phyloP scores from a whole-genome alignment of 1,139 yeast species.

The Candida mesenterica region DNA sequence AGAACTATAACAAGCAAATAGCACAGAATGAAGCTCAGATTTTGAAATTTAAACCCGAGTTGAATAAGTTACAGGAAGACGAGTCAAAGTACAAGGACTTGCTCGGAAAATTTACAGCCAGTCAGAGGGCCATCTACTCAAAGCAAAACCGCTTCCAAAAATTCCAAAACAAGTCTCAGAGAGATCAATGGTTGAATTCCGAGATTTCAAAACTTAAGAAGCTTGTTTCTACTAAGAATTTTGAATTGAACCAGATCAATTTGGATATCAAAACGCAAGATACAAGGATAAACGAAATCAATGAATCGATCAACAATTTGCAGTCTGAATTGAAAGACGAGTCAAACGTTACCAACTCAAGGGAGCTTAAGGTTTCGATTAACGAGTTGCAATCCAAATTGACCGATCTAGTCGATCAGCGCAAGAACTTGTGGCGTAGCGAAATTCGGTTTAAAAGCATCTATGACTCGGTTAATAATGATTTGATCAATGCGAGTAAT shows the following conservation, averaged over 20 bases:
- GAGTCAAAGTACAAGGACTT: constrained; percentile 43
- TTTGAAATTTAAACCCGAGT: constrained; percentile 37
- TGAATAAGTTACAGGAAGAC: constrained; percentile 34
- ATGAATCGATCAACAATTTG: constrained; percentile 42
- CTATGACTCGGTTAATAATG: constrained; percentile 53
- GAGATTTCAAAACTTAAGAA: constrained; percentile 26
- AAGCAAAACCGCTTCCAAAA: constrained; percentile 72
- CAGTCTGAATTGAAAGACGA: constrained; percentile 27
- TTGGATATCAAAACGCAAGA: constrained; percentile 20
- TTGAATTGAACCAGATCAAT: constrained; percentile 22
- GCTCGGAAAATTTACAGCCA: constrained; percentile 46
- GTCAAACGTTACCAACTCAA: constrained; percentile 18
- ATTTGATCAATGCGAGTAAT: constrained; percentile 57
- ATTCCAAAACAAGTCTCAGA: constrained; percentile 53
- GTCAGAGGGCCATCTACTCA: constrained; percentile 63
- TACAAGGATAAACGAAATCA: constrained; percentile 19
- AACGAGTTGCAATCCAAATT: constrained; percentile 38
- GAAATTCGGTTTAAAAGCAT: constrained; percentile 63
- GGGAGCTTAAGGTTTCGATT: constrained; percentile 34
- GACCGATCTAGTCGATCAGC: constrained; percentile 55
- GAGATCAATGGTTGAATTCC: constrained; percentile 67
- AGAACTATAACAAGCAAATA: constrained; percentile 21
- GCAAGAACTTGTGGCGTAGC: constrained; percentile 78
- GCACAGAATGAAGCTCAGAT: constrained; percentile 23
- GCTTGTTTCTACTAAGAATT: constrained; percentile 22